Percentiles rank a stretch among this genome's conserved stretches.
Evolutionary conservation across 768 basidiomycete species (phyloP).

Genomic region (Melanogaster broomeanus): DNA sequence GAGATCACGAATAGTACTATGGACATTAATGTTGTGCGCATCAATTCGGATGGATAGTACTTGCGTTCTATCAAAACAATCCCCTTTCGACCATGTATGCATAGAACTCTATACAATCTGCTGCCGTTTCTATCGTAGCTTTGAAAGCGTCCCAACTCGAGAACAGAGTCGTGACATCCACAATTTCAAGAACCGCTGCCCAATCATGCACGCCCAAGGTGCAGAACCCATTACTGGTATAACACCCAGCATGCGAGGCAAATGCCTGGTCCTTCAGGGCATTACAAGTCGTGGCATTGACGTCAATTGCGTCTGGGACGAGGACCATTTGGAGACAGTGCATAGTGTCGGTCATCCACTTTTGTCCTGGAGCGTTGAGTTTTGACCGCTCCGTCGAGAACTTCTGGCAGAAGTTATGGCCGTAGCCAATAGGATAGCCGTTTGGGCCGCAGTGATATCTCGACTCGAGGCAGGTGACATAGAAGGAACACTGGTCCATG

Average conservation of each 20-base stretch:
- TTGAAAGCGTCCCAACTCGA: slow-evolving; percentile 18
- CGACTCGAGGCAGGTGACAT: slow-evolving; percentile 45
- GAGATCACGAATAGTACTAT: too few relatives aligned
- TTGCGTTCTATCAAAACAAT: slow-evolving; percentile 4
- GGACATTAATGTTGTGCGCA: too few relatives aligned
- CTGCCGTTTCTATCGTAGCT: slow-evolving; percentile 6
- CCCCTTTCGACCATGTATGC: slow-evolving; percentile 10
- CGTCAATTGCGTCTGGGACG: slow-evolving; percentile 36
- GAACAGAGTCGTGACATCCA: slow-evolving; percentile 12
- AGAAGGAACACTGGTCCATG: slow-evolving; percentile 43
- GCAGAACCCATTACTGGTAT: slow-evolving; percentile 44
- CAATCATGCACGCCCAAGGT: slow-evolving; percentile 36
- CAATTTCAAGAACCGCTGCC: slow-evolving; percentile 38
- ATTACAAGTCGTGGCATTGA: slow-evolving; percentile 29
- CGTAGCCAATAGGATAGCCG: slow-evolving; percentile 47
- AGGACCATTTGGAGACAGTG: slow-evolving; percentile 45
- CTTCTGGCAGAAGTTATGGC: slow-evolving; percentile 40
- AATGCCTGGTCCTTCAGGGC: slow-evolving; percentile 41
- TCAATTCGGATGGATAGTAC: too few relatives aligned
- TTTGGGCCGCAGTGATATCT: slow-evolving; percentile 44
- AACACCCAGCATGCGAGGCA: slow-evolving; percentile 44
- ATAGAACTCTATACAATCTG: slow-evolving; percentile 12
- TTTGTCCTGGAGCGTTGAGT: slow-evolving; percentile 36
- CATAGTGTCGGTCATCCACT: slow-evolving; percentile 49
- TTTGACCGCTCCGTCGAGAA: slow-evolving; percentile 32